Conservation (phyloP, 2,329 filamentous ascomycete genomes). For the Monosporascus cannonballus region DNA sequence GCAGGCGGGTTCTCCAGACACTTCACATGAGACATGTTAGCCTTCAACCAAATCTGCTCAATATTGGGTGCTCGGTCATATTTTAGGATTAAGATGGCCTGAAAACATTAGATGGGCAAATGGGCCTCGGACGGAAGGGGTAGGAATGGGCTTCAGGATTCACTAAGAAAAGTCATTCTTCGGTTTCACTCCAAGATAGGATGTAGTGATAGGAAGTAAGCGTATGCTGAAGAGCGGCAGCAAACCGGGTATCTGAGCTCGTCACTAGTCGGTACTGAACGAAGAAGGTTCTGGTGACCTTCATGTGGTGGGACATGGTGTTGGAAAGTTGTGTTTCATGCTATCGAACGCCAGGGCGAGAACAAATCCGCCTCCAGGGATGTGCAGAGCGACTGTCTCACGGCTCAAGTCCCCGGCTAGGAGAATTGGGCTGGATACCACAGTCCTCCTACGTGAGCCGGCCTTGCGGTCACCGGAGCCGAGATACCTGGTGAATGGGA, state of each 20-base stretch:
- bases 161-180: neutral
- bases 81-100: too few species aligned
- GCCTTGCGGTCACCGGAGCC: constrained; percentile 1
- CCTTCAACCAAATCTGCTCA: too few species aligned
- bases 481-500: neutral
- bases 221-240: constrained; percentile 15
- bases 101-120: too few species aligned
- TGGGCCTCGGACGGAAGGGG: too few species aligned
- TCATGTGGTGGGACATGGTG: constrained; percentile 4
- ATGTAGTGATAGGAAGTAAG: constrained; percentile 11
- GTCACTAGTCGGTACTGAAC: constrained; percentile 12
- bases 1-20: constrained; percentile 6
- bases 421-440: constrained; percentile 10
- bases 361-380: constrained; percentile 17
- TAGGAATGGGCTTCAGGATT: too few species aligned
- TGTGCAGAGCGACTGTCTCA: constrained; percentile 12
- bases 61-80: too few species aligned
- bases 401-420: neutral
- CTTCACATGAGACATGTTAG: neutral
- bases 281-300: constrained; percentile 7
- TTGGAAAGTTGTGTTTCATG: constrained; percentile 1
- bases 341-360: constrained; percentile 9
- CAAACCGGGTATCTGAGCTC: constrained; percentile 9
- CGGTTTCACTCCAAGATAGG: constrained; percentile 2
- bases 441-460: constrained; percentile 8